Evolutionary conservation across 2,329 filamentous ascomycete genomes (phyloP).

Genomic region (Diplodia intermedia): DNA sequence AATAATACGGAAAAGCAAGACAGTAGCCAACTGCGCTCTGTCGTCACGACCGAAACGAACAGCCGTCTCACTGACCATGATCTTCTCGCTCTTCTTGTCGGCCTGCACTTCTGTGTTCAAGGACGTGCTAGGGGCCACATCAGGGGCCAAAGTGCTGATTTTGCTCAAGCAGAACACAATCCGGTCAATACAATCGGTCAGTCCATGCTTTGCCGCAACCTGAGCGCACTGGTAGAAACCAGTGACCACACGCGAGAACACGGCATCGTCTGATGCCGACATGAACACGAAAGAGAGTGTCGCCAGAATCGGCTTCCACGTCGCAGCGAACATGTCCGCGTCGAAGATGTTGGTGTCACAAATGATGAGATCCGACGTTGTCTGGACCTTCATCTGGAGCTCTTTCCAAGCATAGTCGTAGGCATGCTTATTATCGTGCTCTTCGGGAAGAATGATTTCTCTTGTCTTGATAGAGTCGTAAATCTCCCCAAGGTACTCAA

Average conservation of each 20-base stretch:
- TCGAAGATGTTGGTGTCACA: conserved; percentile 95
- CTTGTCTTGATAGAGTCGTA: conserved; percentile 90
- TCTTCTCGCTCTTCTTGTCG: conserved; percentile 85
- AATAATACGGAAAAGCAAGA: conserved; percentile 93
- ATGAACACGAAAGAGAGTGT: conserved; percentile 98
- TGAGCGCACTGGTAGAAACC: conserved; percentile 96
- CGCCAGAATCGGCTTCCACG: conserved; percentile 93
- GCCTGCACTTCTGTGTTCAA: conserved; percentile 96
- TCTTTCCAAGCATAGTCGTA: conserved; percentile 99
- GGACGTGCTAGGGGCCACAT: conserved; percentile 77
- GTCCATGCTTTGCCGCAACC: conserved; percentile 83
- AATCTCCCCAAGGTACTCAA: conserved; percentile 83
- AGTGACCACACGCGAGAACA: conserved; percentile 90
- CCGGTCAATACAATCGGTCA: conserved; percentile 87
- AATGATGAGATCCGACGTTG: conserved; percentile 73
- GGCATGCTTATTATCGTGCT: conserved; percentile 94
- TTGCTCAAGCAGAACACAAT: conserved; percentile 89
- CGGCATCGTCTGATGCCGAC: conserved; percentile 95
- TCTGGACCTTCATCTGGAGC: conserved; percentile 81
- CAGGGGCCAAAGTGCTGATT: conserved; percentile 85
- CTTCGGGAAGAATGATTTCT: conserved; percentile 95
- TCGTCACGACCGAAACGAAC: conserved; percentile 95
- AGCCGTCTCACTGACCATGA: conserved; percentile 98
- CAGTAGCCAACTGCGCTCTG: conserved; percentile 88
- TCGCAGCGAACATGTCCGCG: conserved; percentile 95